Evolutionary conservation across 441 rosid genomes (phyloP).

Genomic region (Flueggea neowawraea): DNA sequence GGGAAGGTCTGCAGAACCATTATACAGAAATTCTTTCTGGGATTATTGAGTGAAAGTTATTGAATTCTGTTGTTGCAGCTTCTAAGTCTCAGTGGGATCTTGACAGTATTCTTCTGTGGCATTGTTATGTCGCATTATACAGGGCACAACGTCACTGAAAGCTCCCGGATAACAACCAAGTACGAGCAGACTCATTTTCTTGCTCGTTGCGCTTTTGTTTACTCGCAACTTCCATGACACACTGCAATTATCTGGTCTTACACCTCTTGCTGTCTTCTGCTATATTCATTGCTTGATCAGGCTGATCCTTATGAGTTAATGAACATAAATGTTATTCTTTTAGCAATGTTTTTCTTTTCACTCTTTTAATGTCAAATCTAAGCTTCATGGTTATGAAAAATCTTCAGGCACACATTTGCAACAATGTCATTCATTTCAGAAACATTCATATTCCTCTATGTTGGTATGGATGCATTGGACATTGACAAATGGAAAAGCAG

Average conservation of each 20-base stretch:
- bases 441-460: constrained; percentile 63
- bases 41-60: constrained; percentile 1
- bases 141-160: constrained; percentile 69
- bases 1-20: background rate
- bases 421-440: constrained; percentile 68
- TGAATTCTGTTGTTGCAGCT: constrained; percentile 37
- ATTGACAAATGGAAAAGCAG: constrained; percentile 51
- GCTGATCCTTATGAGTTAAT: no score
- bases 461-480: constrained; percentile 69
- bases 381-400: constrained; percentile 9
- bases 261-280: no score
- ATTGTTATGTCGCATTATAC: constrained; percentile 70
- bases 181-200: constrained; percentile 14
- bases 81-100: constrained; percentile 53
- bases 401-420: constrained; percentile 67
- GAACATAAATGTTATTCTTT: no score
- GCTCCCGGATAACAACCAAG: constrained; percentile 65
- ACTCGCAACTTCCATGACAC: background rate
- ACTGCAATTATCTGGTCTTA: no score
- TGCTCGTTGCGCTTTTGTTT: background rate
- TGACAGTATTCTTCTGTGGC: constrained; percentile 68
- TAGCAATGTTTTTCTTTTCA: no score
- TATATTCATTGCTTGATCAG: no score
- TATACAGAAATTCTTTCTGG: background rate
- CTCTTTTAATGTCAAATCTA: background rate